Evolutionary conservation across 805 yeast genomes (phyloP).

Genomic region (Jamesozyma rosinii): DNA sequence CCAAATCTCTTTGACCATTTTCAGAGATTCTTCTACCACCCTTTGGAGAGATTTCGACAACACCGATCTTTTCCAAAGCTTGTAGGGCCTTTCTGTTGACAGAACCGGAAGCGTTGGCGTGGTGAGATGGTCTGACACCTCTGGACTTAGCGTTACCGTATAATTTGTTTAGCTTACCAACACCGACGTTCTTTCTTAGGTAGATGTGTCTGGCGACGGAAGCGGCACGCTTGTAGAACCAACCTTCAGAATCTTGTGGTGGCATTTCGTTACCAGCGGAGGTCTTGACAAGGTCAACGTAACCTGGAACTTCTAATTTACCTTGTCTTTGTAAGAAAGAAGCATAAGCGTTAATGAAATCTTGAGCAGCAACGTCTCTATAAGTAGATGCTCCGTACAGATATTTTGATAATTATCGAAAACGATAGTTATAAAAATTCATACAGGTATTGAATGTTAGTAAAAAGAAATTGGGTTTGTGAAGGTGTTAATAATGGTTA

Average conservation of each 20-base stretch:
- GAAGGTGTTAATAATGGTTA: too few relatives aligned
- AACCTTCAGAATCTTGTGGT: conserved; percentile 98
- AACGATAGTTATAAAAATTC: too few relatives aligned
- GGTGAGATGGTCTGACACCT: conserved; percentile 97
- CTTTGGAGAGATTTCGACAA: conserved; percentile 89
- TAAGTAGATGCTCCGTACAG: conserved; percentile 8
- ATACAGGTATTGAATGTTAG: neutral
- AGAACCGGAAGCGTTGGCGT: conserved; percentile 98
- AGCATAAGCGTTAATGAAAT: conserved; percentile 98
- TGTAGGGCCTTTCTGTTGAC: conserved; percentile 97
- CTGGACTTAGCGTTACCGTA: conserved; percentile 99
- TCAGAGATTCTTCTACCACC: conserved; percentile 99
- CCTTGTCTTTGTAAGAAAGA: conserved; percentile 99
- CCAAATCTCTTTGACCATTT: conserved; percentile 99
- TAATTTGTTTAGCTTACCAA: conserved; percentile 96
- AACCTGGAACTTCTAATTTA: conserved; percentile 98
- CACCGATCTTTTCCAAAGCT: conserved; percentile 96
- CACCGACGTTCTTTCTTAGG: conserved; percentile 99
- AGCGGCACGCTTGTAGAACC: conserved; percentile 99
- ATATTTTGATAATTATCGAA: neutral
- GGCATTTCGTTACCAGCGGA: conserved; percentile 98
- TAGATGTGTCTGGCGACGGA: conserved; percentile 99
- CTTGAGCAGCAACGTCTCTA: conserved; percentile 99
- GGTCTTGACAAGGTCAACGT: conserved; percentile 99
- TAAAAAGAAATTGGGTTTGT: too few relatives aligned